These are phyloP conservation scores for Trypanosomatidae sp. DNA, from an alignment of 208 protist genomes.

Conservation along the genomic window DNA sequence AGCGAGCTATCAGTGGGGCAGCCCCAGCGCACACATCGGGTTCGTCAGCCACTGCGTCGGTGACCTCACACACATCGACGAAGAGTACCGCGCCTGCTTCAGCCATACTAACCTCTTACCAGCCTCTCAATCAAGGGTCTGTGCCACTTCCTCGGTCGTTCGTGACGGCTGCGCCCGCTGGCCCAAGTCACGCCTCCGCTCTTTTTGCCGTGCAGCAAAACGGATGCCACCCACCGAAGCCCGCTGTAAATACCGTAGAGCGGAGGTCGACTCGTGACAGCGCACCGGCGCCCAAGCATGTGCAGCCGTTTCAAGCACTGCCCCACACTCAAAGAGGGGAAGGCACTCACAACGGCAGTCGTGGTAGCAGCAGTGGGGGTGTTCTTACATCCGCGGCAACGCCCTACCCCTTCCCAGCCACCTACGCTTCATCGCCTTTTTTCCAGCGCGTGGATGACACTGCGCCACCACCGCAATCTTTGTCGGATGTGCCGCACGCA, in stretches of 20 bases:
- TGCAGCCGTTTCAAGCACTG: background rate
- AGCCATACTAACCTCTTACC: background rate
- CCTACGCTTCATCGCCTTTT: conserved; percentile 14
- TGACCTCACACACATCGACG: background rate
- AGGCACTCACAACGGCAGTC: background rate
- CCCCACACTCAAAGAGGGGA: background rate
- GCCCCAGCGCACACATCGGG: background rate
- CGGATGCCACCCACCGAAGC: background rate
- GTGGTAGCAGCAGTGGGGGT: background rate
- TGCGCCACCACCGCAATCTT: background rate
- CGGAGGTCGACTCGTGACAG: background rate
- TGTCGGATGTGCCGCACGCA: background rate
- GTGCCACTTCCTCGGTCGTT: background rate
- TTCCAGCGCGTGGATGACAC: conserved; percentile 18
- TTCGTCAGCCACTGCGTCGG: background rate
- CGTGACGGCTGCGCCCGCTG: background rate
- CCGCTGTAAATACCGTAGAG: background rate
- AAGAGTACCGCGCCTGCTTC: background rate
- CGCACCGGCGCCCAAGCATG: background rate
- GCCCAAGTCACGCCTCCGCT: too few species aligned
- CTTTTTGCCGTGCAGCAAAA: background rate
- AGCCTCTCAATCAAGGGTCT: background rate
- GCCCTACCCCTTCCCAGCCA: background rate
- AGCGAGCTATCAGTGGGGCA: background rate
- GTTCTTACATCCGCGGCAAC: background rate